Conservation (phyloP, 1,284 basidiomycete species). For the Ustilago bromivora region DNA sequence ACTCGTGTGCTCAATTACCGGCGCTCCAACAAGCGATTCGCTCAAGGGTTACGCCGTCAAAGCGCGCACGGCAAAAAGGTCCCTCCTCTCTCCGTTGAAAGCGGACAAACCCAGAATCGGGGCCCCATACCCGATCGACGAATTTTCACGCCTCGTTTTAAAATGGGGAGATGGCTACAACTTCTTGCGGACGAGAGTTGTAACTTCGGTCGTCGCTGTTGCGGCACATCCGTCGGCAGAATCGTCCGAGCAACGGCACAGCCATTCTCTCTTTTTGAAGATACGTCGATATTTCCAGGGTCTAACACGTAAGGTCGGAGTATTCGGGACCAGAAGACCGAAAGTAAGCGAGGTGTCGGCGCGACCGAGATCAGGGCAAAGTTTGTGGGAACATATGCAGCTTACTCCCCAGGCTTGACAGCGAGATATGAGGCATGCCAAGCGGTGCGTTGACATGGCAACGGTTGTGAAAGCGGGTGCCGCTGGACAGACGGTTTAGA, state of each 20-base stretch:
- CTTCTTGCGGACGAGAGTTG: not conserved
- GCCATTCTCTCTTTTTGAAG: not conserved
- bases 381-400: too few relatives aligned
- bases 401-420: too few relatives aligned
- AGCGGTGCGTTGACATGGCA: too few relatives aligned
- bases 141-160: not conserved
- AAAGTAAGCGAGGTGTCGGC: too few relatives aligned
- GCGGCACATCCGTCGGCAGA: not conserved
- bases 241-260: not conserved
- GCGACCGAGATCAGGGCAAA: too few relatives aligned
- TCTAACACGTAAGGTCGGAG: too few relatives aligned
- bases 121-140: not conserved
- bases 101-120: not conserved
- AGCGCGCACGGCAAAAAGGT: conserved; percentile 4
- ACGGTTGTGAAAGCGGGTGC: too few relatives aligned
- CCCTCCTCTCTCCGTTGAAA: not conserved
- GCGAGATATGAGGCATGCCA: too few relatives aligned
- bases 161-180: not conserved
- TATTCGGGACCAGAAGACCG: too few relatives aligned
- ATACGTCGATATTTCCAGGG: too few relatives aligned
- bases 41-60: not conserved
- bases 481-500: too few relatives aligned
- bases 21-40: not conserved
- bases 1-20: conserved; percentile 20
- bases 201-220: not conserved